These are phyloP conservation scores for Xanthoceras sorbifolium DNA, from an alignment of 345 rosid genomes.

Conservation along the genomic window DNA sequence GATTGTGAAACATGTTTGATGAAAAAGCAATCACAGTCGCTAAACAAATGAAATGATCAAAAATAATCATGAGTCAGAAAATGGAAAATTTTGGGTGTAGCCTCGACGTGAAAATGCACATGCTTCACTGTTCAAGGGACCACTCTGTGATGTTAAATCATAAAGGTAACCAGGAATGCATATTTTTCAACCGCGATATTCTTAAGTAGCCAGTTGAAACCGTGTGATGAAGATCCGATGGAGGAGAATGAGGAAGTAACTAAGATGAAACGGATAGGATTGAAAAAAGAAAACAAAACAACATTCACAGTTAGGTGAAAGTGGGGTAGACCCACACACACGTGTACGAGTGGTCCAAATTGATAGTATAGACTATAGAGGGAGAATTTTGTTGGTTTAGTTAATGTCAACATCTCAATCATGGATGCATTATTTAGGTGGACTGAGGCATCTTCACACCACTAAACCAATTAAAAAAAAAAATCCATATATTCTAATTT, in stretches of 20 bases:
- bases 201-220: not conserved
- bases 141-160: not conserved
- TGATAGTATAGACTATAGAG: not conserved
- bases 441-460: slow-evolving; percentile 33
- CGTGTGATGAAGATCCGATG: not conserved
- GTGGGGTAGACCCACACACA: slow-evolving; percentile 45
- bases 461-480: slow-evolving; percentile 24
- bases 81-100: not conserved
- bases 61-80: not conserved
- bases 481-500: slow-evolving; percentile 4
- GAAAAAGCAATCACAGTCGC: not conserved
- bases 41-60: not conserved
- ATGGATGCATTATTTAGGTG: slow-evolving; percentile 56
- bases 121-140: not conserved
- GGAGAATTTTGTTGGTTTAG: slow-evolving; percentile 42
- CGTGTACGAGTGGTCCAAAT: slow-evolving; percentile 51
- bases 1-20: not conserved
- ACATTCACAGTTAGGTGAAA: slow-evolving; percentile 37
- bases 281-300: slow-evolving; percentile 10
- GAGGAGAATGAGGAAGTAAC: not conserved
- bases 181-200: not conserved
- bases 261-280: not conserved
- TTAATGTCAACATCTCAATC: slow-evolving; percentile 67
- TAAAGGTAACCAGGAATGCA: not conserved
- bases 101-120: not conserved